Evolutionary conservation across 371 early-diverging fungal species (phyloP), one percentile per base, ranked within the genome.

Genomic region (Mucor mucedo): DNA sequence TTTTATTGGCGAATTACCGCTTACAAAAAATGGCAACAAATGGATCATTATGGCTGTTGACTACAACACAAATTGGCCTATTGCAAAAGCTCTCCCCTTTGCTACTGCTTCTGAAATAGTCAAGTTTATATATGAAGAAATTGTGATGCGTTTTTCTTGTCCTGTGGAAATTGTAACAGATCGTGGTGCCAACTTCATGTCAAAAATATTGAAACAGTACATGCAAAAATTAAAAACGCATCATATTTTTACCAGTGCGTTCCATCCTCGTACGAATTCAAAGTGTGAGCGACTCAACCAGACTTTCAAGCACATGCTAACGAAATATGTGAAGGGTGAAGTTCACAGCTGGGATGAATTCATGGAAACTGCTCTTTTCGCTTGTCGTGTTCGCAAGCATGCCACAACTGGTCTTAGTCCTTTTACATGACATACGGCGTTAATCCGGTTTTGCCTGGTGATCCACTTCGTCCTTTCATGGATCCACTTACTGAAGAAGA

Each of bases 11-110:
- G 73, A 73, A 56, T 42, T 66, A 2, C 67, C 67, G 2, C 47
- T 38, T 10, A 69, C 73, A 3, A 9, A 32, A 5, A 48, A 48
- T 7, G 68, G 74, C 2, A 70, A 70, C 40, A 53, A 44, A 1
- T 73, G 70, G 74, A 14, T 70, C 11, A 33, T 73, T 0, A 65
- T 60, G 1, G 80, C 80, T 0, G 76, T 82, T 6, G 82, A 84
- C 39, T 71, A 71, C 53, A 41, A 66, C 2, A 79, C 80, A 0
- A n/a, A n/a, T n/a, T n/a, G n/a, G n/a, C n/a, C n/a, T n/a, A n/a
- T n/a, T n/a, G n/a, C n/a, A n/a, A n/a, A n/a, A n/a, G n/a, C n/a
- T n/a, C n/a, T n/a, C n/a, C n/a, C n/a, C n/a, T n/a, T n/a, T n/a
- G n/a, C n/a, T n/a, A 76, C 35, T 42, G 66, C 44, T 3, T 60